Base-by-base conservation (phyloP, 1,284 basidiomycete species). In the Trichosporon sp. region DNA sequence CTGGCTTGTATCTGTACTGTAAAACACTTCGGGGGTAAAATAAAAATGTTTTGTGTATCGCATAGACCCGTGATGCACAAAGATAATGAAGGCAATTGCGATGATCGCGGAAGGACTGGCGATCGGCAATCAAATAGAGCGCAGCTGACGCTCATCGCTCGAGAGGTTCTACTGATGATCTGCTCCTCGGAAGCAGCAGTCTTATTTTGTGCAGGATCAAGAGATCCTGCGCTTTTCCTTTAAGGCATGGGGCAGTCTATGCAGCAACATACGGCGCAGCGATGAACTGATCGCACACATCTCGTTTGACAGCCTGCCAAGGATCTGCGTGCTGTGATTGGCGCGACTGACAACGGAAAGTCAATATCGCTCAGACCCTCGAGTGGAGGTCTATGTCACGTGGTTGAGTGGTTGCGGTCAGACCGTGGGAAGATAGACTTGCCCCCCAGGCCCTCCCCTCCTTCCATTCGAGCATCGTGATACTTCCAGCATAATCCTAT, bases 1-100 rank as follows among this genome's bases (percentile, higher is more conserved):
- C n/a, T 27, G 49, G 49, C 49, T 54, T 54, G 49, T 54, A 54
- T 54, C 49, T 54, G 49, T 54, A 54, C 49, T 54, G 49, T 54
- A 54, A 54, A 54, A 34, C 34, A 29, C 31, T 29, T 27, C n/a
- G n/a, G 57, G 34, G 57, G 29, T 40, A 58, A 37, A 58, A 58
- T 37, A 25, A 58, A 25, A 58, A 58, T 25, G 34, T 25, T 58
- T 54, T 29, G 49, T 54, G 49, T 54, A 54, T 54, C 31, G 49
- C 49, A 16, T 54, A 54, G 49, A 54, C 49, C 49, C 31, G 49
- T 54, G 49, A 54, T 54, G 49, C 49, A 54, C 49, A 54, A 54
- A 27, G 31, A 54, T 54, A 54, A 54, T 54, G 19, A 44, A 31
- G 49, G 49, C 49, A 54, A 29, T n/a, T n/a, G n/a, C n/a, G n/a